Percentiles rank a stretch among this genome's conserved stretches.
These are phyloP conservation scores for Solanum bulbocastanum DNA, from an alignment of 257 asterid genomes.

Conservation along the genomic window DNA sequence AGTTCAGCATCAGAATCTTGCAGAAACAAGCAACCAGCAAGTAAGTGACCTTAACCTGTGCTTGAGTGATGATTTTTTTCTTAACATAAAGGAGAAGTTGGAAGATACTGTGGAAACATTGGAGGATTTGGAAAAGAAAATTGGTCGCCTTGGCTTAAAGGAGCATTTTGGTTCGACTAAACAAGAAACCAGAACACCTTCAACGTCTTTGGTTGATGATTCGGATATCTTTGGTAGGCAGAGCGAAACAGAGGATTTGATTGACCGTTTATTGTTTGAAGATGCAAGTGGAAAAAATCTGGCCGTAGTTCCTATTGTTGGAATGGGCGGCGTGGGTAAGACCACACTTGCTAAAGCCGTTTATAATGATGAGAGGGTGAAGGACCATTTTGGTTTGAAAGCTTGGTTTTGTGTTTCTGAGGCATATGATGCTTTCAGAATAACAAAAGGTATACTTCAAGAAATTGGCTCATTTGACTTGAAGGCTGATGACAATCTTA, in stretches of 20 bases:
- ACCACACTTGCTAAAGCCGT: constrained; percentile 46
- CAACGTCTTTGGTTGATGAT: constrained; percentile 1
- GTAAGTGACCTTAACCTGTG: too few relatives aligned
- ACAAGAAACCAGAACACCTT: not conserved
- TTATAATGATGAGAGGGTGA: constrained; percentile 28
- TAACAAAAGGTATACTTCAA: too few relatives aligned
- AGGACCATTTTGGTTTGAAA: constrained; percentile 18
- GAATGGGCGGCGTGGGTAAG: constrained; percentile 13
- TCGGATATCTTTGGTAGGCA: not conserved
- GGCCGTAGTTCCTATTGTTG: not conserved
- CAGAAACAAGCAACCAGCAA: not conserved
- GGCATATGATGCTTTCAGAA: constrained; percentile 4
- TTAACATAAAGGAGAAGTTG: not conserved
- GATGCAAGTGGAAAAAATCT: not conserved
- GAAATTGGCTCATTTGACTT: too few relatives aligned
- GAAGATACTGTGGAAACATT: not conserved
- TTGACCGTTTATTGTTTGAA: not conserved
- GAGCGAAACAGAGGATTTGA: not conserved
- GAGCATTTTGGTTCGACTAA: too few relatives aligned
- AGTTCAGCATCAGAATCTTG: not conserved
- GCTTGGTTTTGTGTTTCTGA: constrained; percentile 51
- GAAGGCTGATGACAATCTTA: too few relatives aligned
- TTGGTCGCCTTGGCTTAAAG: too few relatives aligned
- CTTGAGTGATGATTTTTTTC: not conserved
- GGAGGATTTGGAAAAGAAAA: not conserved